Evolutionary conservation across 2,329 filamentous ascomycete species (phyloP).

Genomic region (Fusarium newnesense): DNA sequence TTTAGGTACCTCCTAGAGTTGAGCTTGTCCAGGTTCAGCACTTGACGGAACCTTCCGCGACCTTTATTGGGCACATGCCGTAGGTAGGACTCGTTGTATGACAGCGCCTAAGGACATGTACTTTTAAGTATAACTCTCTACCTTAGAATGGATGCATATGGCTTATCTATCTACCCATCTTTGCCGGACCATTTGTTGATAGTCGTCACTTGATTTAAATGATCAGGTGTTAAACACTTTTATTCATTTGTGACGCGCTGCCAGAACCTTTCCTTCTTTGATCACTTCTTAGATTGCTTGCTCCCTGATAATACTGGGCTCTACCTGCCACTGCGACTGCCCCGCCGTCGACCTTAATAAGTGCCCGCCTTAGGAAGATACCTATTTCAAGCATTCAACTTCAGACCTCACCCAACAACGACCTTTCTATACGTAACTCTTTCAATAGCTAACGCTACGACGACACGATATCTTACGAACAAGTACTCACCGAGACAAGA

Average conservation of each 20-base stretch:
- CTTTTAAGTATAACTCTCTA: not conserved
- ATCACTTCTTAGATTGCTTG: not conserved
- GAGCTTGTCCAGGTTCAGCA: conserved; percentile 1
- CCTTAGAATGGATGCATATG: not conserved
- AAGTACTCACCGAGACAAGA: not conserved
- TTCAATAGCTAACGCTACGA: conserved; percentile 6
- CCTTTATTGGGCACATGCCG: conserved; percentile 35
- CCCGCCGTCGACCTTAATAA: conserved; percentile 23
- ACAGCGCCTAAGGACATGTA: conserved; percentile 2
- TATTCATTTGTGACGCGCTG: not conserved
- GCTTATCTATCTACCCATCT: not conserved
- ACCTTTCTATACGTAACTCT: conserved; percentile 4
- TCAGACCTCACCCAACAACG: conserved; percentile 19
- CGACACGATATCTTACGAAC: not conserved
- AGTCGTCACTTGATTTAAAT: conserved; percentile 6
- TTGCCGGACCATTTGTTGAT: not conserved
- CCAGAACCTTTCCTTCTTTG: not conserved
- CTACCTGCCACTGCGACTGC: conserved; percentile 11
- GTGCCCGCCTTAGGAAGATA: conserved; percentile 23
- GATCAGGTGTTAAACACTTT: not conserved
- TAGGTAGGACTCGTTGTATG: conserved; percentile 3
- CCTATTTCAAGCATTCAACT: conserved; percentile 14
- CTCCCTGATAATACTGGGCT: conserved; percentile 6
- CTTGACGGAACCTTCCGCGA: conserved; percentile 32
- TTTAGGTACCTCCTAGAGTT: not conserved